phyloP scores from a whole-genome alignment of 1,139 yeast species.

The Yamadazyma friedrichii region DNA sequence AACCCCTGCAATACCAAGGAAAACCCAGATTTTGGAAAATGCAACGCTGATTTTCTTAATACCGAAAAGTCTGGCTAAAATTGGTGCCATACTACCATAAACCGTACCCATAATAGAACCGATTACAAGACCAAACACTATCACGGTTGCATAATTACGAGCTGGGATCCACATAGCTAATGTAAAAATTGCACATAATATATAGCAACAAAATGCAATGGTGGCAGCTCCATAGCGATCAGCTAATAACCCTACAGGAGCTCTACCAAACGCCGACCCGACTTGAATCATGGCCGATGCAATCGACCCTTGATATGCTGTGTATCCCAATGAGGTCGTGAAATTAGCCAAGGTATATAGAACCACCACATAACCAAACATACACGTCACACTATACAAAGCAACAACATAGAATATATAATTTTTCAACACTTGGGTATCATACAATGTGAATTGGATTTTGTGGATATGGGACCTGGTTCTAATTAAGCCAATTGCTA shows the following conservation, averaged over 20 bases:
- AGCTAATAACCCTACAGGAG: constrained; percentile 34
- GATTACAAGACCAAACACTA: constrained; percentile 24
- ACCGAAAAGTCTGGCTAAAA: constrained; percentile 42
- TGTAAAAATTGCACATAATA: constrained; percentile 23
- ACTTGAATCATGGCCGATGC: constrained; percentile 46
- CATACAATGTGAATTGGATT: constrained; percentile 36
- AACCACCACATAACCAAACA: constrained; percentile 46
- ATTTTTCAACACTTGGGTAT: constrained; percentile 23
- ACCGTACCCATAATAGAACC: constrained; percentile 31
- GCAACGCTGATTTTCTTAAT: constrained; percentile 47
- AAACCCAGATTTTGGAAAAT: constrained; percentile 47
- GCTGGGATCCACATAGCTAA: constrained; percentile 39
- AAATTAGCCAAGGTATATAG: constrained; percentile 46
- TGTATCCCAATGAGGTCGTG: constrained; percentile 45
- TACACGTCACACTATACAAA: constrained; percentile 37
- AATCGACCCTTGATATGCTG: constrained; percentile 37
- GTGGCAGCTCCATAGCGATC: constrained; percentile 41
- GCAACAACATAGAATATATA: constrained; percentile 31
- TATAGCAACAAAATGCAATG: constrained; percentile 24
- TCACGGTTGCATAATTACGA: constrained; percentile 27
- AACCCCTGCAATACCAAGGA: constrained; percentile 45
- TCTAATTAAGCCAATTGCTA: constrained; percentile 27
- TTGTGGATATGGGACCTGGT: constrained; percentile 22
- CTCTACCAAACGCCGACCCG: constrained; percentile 42
- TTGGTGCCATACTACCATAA: constrained; percentile 29